Evolutionary conservation across 495 filamentous ascomycete genomes (phyloP).

Genomic region (Penicillium odoratum): DNA sequence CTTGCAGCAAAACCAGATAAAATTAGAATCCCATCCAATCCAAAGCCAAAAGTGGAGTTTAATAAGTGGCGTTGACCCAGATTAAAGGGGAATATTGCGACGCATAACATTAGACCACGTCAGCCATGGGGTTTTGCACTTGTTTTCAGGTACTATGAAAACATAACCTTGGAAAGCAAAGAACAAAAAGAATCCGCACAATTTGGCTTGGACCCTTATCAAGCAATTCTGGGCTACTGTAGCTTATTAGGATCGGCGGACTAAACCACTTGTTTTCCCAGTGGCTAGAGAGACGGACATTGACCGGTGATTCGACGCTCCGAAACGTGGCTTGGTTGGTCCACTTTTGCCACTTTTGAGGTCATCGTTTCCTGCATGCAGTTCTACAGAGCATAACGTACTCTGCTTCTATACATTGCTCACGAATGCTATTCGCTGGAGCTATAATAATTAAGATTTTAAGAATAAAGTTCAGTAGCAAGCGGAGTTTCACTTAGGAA

Average conservation of each 20-base stretch:
- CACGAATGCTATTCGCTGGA: no score
- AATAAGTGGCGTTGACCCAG: constrained; percentile 14
- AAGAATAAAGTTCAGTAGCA: no score
- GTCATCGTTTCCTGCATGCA: background rate
- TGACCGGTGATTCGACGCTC: constrained; percentile 4
- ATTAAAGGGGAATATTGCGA: constrained; percentile 16
- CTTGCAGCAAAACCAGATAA: background rate
- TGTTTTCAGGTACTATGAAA: background rate
- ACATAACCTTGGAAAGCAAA: background rate
- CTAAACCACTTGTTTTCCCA: background rate
- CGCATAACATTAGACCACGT: constrained; percentile 7
- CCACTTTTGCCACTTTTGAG: background rate
- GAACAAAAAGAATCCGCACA: background rate
- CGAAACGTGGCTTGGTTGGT: constrained; percentile 4
- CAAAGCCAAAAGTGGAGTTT: constrained; percentile 16
- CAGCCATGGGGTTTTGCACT: background rate
- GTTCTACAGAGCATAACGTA: background rate
- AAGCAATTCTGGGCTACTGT: constrained; percentile 3
- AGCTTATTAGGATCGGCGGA: constrained; percentile 7
- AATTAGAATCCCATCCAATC: constrained; percentile 1
- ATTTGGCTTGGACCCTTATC: background rate
- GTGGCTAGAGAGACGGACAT: constrained; percentile 2
- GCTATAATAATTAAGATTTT: no score
- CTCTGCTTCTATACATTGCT: no score
- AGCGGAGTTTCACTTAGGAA: no score